Base-by-base conservation (phyloP, 2,329 filamentous ascomycete genomes). In the Coniochaeta hoffmannii region DNA sequence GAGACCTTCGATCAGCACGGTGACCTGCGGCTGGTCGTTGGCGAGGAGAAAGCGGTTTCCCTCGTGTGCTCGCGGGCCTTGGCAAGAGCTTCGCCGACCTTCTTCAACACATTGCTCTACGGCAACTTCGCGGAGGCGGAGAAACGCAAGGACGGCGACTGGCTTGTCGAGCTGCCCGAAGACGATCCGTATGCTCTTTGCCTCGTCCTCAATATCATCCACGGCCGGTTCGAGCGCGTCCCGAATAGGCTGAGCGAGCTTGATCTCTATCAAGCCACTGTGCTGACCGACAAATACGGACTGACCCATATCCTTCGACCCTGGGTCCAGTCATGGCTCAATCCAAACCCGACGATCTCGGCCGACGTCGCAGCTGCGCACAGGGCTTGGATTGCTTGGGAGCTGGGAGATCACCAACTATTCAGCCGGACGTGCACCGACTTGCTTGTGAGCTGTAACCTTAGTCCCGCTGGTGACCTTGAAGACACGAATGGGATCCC, bases 241-340 rank as follows among this genome's bases (percentile, higher is more conserved):
- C 66, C 65, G 0, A 56, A 31, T 1, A 54, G 30, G 4, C 31
- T 69, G 4, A 49, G 58, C 1, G 53, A 66, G 4, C 57, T 61
- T 1, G 55, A 63, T 1, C 55, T 70, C 1, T 70, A 64, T 56
- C 55, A 64, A 0, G 54, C 69, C 3, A 62, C 66, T 0, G 60
- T 65, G 0, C 31, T 69, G 15, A 65, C 65, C 1, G 59, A 70
- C 31, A 69, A 69, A 38, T 69, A 69, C 57, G 63, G 66, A 51
- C 57, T 65, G 11, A 66, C 65, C 0, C 53, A 36, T 4, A 49
- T 62, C 11, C 50, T 69, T 10, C 53, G 54, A 11, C 66, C 66
- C 0, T 69, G 66, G 67, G 53, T 22, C 2, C 4, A 7, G 1
- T 1, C 3, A 7, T 46, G 61, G n/a, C 54, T 56, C 1, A 31